These are phyloP conservation scores for Aspergillus amoenus DNA, from an alignment of 2,329 filamentous ascomycete species.

Conservation along the genomic window DNA sequence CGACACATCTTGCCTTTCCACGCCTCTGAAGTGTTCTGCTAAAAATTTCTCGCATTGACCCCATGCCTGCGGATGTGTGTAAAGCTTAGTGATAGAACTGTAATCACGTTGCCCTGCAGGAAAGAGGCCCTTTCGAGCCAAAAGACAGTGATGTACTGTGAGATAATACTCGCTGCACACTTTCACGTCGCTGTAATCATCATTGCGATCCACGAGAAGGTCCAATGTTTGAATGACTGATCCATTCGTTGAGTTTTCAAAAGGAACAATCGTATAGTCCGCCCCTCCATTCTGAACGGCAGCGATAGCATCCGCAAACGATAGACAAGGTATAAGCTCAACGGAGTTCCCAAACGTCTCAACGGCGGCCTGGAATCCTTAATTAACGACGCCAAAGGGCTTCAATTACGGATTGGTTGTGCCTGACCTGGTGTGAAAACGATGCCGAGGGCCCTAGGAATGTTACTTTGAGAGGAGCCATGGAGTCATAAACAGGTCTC, in stretches of 20 bases:
- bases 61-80: slow-evolving; percentile 94
- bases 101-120: slow-evolving; percentile 36
- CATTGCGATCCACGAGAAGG: slow-evolving; percentile 73
- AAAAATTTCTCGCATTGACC: slow-evolving; percentile 84
- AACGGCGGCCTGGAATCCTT: slow-evolving; percentile 51
- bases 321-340: slow-evolving; percentile 34
- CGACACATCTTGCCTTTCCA: slow-evolving; percentile 79
- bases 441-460: slow-evolving; percentile 66
- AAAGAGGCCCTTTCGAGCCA: slow-evolving; percentile 49
- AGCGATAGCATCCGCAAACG: slow-evolving; percentile 69
- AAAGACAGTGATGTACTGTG: slow-evolving; percentile 81
- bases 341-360: slow-evolving; percentile 46
- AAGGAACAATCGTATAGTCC: slow-evolving; percentile 79
- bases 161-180: slow-evolving; percentile 85
- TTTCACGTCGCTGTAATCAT: slow-evolving; percentile 64
- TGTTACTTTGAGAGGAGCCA: slow-evolving; percentile 40
- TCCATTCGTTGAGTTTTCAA: slow-evolving; percentile 95
- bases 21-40: slow-evolving; percentile 63
- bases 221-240: slow-evolving; percentile 88
- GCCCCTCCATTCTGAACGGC: slow-evolving; percentile 67
- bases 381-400: slow-evolving; percentile 21
- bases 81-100: slow-evolving; percentile 69
- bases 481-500: slow-evolving; percentile 1
- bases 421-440: slow-evolving; percentile 66
- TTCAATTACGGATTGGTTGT: slow-evolving; percentile 8